These are phyloP conservation scores for Trichosporon coremiiforme DNA, from an alignment of 1,284 basidiomycete genomes.

Conservation along the genomic window DNA sequence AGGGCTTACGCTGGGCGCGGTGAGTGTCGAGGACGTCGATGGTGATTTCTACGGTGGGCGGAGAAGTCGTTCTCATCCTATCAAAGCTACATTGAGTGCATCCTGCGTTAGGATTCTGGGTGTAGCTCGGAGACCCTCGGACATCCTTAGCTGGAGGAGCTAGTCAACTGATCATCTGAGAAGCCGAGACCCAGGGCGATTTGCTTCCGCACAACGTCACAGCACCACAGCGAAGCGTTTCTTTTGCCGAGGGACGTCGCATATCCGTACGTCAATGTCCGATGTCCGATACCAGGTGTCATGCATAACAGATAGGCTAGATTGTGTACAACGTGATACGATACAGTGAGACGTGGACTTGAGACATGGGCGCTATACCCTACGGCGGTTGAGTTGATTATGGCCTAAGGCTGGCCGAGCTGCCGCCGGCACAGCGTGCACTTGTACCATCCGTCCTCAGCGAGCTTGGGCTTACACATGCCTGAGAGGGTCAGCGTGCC, in stretches of 20 bases:
- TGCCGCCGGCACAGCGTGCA: slow-evolving; percentile 17
- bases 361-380: neutral
- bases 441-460: slow-evolving; percentile 13
- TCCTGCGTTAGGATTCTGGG: neutral
- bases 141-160: neutral
- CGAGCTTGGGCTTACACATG: slow-evolving; percentile 21
- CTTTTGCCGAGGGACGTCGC: neutral
- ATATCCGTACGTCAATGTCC: neutral
- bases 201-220: neutral
- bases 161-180: neutral
- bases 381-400: neutral
- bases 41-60: neutral
- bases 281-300: neutral
- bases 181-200: neutral
- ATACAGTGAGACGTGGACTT: neutral
- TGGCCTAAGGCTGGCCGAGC: neutral
- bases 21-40: neutral
- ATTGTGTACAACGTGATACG: neutral
- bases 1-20: neutral
- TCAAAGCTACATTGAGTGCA: neutral
- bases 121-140: neutral
- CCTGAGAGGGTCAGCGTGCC: slow-evolving; percentile 12
- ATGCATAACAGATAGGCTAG: neutral
- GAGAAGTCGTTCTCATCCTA: no score
- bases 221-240: neutral